Conservation (phyloP, 139 green algal genomes). For the Raphidocelis subcapitata region DNA sequence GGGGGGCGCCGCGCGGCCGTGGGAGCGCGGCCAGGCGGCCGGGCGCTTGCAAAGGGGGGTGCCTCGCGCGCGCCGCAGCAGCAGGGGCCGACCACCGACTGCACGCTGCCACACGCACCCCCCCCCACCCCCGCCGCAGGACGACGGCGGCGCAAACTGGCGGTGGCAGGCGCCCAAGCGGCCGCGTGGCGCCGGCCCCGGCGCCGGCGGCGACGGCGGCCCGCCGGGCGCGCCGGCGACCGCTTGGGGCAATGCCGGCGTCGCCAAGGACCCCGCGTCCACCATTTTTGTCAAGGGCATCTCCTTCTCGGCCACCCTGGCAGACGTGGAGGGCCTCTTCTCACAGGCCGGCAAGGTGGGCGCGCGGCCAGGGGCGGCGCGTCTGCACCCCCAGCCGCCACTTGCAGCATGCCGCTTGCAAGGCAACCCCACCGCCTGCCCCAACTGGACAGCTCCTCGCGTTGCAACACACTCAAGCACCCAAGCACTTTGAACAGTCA, state of each 20-base stretch:
- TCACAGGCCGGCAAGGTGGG: constrained; percentile 54
- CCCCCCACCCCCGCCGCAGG: constrained; percentile 1
- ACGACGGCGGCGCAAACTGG: constrained; percentile 37
- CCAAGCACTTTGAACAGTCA: no score
- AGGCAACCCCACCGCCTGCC: no score
- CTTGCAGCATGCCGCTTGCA: no score
- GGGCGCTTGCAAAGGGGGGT: no score
- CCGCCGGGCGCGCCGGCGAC: constrained; percentile 19
- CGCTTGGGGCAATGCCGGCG: constrained; percentile 33
- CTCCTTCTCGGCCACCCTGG: constrained; percentile 59
- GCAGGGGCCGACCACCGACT: no score
- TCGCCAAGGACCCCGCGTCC: constrained; percentile 61
- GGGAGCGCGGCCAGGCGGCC: no score
- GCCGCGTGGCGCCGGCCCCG: background rate
- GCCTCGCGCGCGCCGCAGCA: no score
- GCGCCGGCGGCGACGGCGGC: constrained; percentile 19
- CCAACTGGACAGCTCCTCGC: no score
- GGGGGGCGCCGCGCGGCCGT: no score
- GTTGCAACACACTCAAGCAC: no score
- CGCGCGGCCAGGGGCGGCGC: no score
- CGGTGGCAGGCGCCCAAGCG: constrained; percentile 56
- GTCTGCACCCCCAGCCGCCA: no score
- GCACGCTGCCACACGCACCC: background rate
- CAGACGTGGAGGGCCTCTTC: constrained; percentile 73
- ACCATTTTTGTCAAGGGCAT: constrained; percentile 81